These are phyloP conservation scores for Athelia sp. DNA, from an alignment of 1,284 basidiomycete species.

Conservation along the genomic window DNA sequence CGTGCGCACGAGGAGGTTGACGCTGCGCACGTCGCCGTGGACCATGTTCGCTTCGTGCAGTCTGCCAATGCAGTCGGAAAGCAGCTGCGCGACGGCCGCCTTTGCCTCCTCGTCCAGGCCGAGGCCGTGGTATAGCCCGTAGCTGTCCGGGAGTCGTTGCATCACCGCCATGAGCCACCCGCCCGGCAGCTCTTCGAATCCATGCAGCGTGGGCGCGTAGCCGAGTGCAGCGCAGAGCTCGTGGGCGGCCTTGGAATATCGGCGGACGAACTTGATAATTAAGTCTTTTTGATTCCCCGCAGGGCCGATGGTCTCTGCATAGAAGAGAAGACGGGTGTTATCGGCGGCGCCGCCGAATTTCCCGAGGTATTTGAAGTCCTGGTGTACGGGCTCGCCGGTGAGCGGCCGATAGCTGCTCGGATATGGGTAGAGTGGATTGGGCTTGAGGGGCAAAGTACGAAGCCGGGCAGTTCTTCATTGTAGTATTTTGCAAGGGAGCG, in stretches of 20 bases:
- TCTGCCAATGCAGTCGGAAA: background rate
- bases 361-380: background rate
- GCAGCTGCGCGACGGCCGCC: too few species aligned
- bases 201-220: conserved; percentile 14
- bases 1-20: conserved; percentile 18
- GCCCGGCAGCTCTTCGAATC: conserved; percentile 8
- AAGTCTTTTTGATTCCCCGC: background rate
- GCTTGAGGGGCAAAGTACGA: background rate
- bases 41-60: conserved; percentile 15
- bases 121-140: background rate
- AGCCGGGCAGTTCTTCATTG: background rate
- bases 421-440: background rate
- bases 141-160: too few species aligned
- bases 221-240: conserved; percentile 9
- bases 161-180: conserved; percentile 15
- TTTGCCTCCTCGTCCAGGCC: too few species aligned
- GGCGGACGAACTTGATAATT: conserved; percentile 15
- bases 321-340: background rate
- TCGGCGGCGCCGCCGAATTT: background rate
- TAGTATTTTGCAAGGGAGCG: background rate
- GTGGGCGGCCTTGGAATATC: conserved; percentile 17
- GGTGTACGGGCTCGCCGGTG: background rate
- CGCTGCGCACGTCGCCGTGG: conserved; percentile 21
- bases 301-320: background rate
- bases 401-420: background rate